Base-by-base conservation (phyloP, 148 eudicot species). In the Vaccinium myrtillus region DNA sequence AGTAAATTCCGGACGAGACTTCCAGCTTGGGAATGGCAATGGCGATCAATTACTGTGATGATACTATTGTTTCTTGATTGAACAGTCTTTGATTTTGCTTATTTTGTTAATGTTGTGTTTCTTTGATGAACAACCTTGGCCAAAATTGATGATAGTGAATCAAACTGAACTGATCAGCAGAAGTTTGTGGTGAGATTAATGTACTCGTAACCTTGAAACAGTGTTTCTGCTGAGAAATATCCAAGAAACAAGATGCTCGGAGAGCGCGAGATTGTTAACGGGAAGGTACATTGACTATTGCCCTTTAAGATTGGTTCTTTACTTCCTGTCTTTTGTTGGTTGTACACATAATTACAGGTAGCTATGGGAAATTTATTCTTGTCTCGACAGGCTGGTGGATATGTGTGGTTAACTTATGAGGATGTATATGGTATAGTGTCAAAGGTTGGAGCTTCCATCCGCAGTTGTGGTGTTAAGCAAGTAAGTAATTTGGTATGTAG, bases 231-330 rank as follows among this genome's bases (percentile, higher is more conserved):
- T 65, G 93, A 95, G 85, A 94, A 92, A 58, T 91, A 84, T 86
- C 93, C 96, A 0, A 84, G 89, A 39, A 97, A 95, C 85, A 90
- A 59, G 36, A 94, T 97, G 98, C 95, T 97, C 54, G 98, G 99
- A 36, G 91, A 89, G 86, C 90, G 90, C 16, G 91, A 94, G 84
- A 87, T 84, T 79, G 82, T 88, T 7, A 80, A 91, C 43, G 98
- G 94, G 56, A 91, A 97, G 90, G 99, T 97, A 84, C 13, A 9
- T 48, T 9, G 74, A 58, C 27, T 12, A 39, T 84, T n/a, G 50
- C 59, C 55, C 43, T 5, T 53, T 0, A 9, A 21, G 23, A 49
- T 77, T 71, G 54, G 27, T 79, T 27, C 36, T 11, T 21, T 9
- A 5, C 48, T 51, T 14, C 23, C 75, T 73, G 46, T 58, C 54